These are phyloP conservation scores for Yamadazyma spencermartinsiae DNA, from an alignment of 1,139 yeast species.

Conservation along the genomic window DNA sequence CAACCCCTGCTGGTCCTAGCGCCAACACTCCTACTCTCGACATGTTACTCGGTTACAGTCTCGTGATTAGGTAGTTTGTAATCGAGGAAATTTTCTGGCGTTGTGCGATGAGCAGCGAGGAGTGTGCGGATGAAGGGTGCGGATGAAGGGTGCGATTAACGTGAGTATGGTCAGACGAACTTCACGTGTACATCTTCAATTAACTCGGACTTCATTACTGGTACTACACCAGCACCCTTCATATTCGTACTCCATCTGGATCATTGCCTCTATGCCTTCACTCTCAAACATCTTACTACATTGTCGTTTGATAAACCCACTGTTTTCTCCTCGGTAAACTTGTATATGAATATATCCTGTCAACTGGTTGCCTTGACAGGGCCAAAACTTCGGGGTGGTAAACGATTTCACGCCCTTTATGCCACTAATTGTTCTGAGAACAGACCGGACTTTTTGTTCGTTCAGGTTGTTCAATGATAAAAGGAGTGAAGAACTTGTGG, in stretches of 20 bases:
- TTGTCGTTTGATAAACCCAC: slow-evolving; percentile 58
- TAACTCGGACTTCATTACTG: background rate
- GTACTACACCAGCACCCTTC: slow-evolving; percentile 61
- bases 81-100: too few species aligned
- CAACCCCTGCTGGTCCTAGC: slow-evolving; percentile 97
- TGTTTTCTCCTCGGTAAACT: slow-evolving; percentile 65
- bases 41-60: slow-evolving; percentile 42
- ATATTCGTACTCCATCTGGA: slow-evolving; percentile 60
- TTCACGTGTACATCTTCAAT: background rate
- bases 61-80: background rate
- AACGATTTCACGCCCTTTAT: slow-evolving; percentile 83
- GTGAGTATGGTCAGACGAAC: background rate
- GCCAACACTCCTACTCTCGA: slow-evolving; percentile 95
- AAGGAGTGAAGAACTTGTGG: slow-evolving; percentile 75
- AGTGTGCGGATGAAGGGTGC: too few species aligned
- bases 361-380: slow-evolving; percentile 37
- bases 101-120: too few species aligned
- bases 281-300: slow-evolving; percentile 49
- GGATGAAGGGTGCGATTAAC: too few species aligned
- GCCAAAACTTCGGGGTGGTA: slow-evolving; percentile 92
- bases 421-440: slow-evolving; percentile 64
- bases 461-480: slow-evolving; percentile 54
- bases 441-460: slow-evolving; percentile 62
- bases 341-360: slow-evolving; percentile 71
- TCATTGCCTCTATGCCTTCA: slow-evolving; percentile 47